Conservation (phyloP, 495 filamentous ascomycete species). For the Talaromyces borbonicus region DNA sequence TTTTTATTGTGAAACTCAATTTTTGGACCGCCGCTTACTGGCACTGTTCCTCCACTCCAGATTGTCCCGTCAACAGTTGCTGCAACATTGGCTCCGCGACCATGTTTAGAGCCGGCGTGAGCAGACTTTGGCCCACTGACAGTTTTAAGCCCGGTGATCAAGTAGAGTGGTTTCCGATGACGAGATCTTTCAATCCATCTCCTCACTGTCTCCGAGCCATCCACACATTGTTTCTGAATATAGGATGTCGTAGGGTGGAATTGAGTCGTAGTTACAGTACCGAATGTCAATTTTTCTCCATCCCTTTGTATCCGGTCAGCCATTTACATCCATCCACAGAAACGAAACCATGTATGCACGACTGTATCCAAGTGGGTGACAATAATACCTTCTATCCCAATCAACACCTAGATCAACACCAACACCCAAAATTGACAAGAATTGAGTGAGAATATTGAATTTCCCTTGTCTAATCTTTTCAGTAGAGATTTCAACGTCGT, state of each 20-base stretch:
- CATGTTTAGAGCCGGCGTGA: background rate
- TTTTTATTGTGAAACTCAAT: background rate
- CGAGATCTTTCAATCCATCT: background rate
- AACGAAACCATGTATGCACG: background rate
- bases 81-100: background rate
- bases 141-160: constrained; percentile 16
- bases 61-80: background rate
- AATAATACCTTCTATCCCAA: background rate
- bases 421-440: background rate
- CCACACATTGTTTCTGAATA: background rate
- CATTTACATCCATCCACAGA: background rate
- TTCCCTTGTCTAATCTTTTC: background rate
- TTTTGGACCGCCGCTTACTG: background rate
- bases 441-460: background rate
- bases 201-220: background rate
- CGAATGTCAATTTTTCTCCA: background rate
- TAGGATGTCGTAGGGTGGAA: background rate
- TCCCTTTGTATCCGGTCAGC: background rate
- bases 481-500: background rate
- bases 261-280: background rate
- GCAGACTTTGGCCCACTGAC: constrained; percentile 9
- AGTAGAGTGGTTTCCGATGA: constrained; percentile 7
- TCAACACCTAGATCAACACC: background rate
- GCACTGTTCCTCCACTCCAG: background rate
- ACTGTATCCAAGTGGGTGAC: background rate